phyloP scores from a whole-genome alignment of 352 stramenopile species.

The Phytophthora macrochlamydospora region DNA sequence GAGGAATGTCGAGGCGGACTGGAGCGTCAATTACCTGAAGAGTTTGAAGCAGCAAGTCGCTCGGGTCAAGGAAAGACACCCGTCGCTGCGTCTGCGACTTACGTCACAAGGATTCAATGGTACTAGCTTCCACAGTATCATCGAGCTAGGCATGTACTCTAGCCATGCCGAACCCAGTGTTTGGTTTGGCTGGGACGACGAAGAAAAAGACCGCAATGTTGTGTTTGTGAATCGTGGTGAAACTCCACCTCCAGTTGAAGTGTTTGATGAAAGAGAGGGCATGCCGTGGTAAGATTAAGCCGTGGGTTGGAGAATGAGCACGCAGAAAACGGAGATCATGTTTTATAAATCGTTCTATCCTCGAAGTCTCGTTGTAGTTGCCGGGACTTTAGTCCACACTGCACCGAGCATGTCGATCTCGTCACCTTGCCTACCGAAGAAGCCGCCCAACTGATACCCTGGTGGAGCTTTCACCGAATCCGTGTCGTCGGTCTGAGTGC shows the following conservation, averaged over 20 bases:
- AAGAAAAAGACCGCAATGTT: conserved; percentile 21
- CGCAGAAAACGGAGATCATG: no score
- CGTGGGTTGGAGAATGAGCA: no score
- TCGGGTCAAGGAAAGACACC: conserved; percentile 28
- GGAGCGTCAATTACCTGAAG: conserved; percentile 34
- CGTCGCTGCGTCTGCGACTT: conserved; percentile 29
- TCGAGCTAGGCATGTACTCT: conserved; percentile 43
- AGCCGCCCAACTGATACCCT: neutral
- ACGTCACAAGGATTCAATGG: conserved; percentile 14
- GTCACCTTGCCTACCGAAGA: neutral
- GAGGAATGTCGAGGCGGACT: conserved; percentile 21
- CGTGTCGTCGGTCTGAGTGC: neutral
- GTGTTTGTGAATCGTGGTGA: conserved; percentile 24
- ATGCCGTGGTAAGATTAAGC: neutral
- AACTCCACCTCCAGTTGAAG: neutral
- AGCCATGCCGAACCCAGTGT: conserved; percentile 25
- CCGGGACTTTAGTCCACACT: neutral
- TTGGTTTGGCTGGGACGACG: conserved; percentile 43
- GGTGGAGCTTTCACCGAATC: neutral
- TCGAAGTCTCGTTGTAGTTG: neutral
- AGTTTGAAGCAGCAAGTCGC: conserved; percentile 18
- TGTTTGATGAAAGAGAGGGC: neutral
- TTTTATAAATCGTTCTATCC: neutral
- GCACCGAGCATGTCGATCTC: neutral
- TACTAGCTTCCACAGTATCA: conserved; percentile 26